phyloP scores from a whole-genome alignment of 2,329 filamentous ascomycete genomes.

The Ascochyta lentis region DNA sequence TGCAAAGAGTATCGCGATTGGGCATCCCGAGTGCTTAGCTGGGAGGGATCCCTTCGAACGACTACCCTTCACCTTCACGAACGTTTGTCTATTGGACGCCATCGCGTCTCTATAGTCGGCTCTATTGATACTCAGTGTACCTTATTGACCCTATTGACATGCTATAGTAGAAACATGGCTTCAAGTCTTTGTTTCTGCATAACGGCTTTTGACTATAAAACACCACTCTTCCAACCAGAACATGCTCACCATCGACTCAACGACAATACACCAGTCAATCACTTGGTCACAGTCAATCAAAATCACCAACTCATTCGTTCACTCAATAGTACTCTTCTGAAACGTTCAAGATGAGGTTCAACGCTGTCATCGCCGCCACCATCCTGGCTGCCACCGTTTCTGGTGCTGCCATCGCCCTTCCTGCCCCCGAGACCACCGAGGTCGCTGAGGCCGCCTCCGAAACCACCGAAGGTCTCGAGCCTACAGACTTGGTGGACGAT shows the following conservation, averaged over 20 bases:
- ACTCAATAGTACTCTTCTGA: constrained; percentile 21
- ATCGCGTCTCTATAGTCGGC: constrained; percentile 3
- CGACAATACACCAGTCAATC: constrained; percentile 6
- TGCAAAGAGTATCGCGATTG: constrained; percentile 4
- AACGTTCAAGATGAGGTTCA: constrained; percentile 57
- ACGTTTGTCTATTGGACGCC: constrained; percentile 17
- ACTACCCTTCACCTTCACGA: constrained; percentile 20
- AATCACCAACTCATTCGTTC: constrained; percentile 18
- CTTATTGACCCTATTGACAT: constrained; percentile 32
- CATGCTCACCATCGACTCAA: constrained; percentile 19
- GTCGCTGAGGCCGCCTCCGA: constrained; percentile 12
- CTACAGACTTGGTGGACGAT: neutral
- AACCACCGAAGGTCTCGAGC: constrained; percentile 11
- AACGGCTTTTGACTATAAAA: constrained; percentile 7
- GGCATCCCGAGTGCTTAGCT: constrained; percentile 6
- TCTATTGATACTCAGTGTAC: constrained; percentile 19
- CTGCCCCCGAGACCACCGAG: constrained; percentile 33
- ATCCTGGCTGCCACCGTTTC: constrained; percentile 52
- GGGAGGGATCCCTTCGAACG: constrained; percentile 20
- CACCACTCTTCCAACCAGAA: neutral
- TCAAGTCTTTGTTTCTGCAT: constrained; percentile 7
- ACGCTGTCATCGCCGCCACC: constrained; percentile 50
- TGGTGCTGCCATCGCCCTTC: constrained; percentile 39
- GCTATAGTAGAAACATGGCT: constrained; percentile 1
- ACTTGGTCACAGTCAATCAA: constrained; percentile 21